Percentiles rank a stretch among this genome's conserved stretches.
Conservation (phyloP, 2,329 filamentous ascomycete species). For the Grosmannia penicillata region DNA sequence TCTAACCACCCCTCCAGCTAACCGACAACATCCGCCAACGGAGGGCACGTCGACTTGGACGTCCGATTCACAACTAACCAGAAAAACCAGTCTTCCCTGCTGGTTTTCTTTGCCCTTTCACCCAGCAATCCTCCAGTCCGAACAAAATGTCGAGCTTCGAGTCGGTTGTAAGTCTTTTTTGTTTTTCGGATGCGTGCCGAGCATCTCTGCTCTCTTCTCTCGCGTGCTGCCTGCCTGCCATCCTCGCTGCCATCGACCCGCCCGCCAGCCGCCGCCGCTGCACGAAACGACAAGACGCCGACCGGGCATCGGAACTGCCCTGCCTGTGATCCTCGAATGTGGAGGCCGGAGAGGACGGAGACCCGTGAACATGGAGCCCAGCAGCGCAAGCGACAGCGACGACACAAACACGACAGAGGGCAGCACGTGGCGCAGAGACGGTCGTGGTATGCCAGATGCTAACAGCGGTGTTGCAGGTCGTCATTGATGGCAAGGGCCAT, state of each 20-base stretch:
- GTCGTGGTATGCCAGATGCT: not conserved
- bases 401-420: too few relatives aligned
- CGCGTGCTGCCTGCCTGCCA: not conserved
- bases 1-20: conserved; percentile 5
- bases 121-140: conserved; percentile 8
- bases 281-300: too few relatives aligned
- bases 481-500: conserved; percentile 99
- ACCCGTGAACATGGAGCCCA: too few relatives aligned
- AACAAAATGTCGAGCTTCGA: conserved; percentile 54
- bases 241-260: too few relatives aligned
- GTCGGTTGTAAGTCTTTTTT: conserved; percentile 46
- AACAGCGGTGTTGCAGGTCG: conserved; percentile 46
- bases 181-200: not conserved
- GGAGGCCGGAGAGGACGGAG: too few relatives aligned
- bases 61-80: not conserved
- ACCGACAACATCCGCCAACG: conserved; percentile 6
- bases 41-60: conserved; percentile 4
- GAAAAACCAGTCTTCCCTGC: not conserved
- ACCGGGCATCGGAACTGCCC: too few relatives aligned
- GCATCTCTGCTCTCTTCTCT: conserved; percentile 3
- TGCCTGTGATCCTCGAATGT: too few relatives aligned
- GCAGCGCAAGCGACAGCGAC: too few relatives aligned
- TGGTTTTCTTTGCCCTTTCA: not conserved
- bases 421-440: not conserved
- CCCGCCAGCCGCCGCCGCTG: too few relatives aligned